Base-by-base conservation (phyloP, 306 rosid genomes). In the Abrus precatorius region DNA sequence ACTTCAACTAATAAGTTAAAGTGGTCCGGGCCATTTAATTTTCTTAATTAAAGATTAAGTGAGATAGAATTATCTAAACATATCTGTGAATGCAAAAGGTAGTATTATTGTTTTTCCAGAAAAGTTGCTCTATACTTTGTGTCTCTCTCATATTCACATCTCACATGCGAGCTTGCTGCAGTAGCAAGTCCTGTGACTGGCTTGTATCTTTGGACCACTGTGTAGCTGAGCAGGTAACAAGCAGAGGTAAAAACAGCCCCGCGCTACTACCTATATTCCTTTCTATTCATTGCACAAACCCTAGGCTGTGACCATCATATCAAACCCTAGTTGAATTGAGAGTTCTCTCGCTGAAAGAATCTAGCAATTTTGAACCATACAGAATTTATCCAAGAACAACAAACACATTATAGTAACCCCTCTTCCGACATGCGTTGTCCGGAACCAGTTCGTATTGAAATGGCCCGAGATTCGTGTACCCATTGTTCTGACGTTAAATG, bases 271-370 rank as follows among this genome's bases (percentile, higher is more conserved):
- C 85, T 83, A 80, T 45, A 56, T 63, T 77, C 73, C 74, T 32
- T 66, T 78, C 83, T 56, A 76, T 80, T 75, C 87, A 56, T 60
- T 80, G 81, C 75, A 76, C 73, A 75, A 86, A 55, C 84, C 68
- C 82, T 82, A 82, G 72, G 45, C 75, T 12, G 82, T 67, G 75
- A 54, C 81, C 79, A 74, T 78, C 75, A 10, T 63, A 69, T 69
- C 74, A 80, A 83, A 66, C 78, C 83, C 87, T 80, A 80, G 62
- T 12, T 29, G 3, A 50, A 5, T 12, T 36, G 28, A 43, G 5
- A 34, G 0, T 6, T 43, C 82, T 73, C 67, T 52, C 53, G 9
- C 64, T 63, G 11, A 73, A 32, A 73, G 34, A 62, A 47, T 63
- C 53, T 44, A 14, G 0, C n/a, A 9, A 12, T 36, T 43, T 83